A percentile compares a stretch with the other conserved stretches of the same genome.
phyloP scores from a whole-genome alignment of 371 early-diverging fungal species.

The Mucor saturninus region DNA sequence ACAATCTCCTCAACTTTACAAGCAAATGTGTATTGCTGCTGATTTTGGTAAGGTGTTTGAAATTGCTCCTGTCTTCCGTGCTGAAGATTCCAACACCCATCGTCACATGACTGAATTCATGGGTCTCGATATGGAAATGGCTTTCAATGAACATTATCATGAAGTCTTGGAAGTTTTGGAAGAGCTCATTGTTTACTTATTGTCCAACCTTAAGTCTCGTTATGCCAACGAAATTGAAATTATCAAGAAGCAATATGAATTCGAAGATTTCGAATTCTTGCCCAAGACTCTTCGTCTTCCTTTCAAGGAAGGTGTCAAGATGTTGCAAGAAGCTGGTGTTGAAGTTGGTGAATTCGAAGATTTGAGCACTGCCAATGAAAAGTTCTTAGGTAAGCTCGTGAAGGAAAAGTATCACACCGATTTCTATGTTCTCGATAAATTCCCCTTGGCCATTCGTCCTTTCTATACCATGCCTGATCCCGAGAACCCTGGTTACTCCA shows the following conservation, averaged over 20 bases:
- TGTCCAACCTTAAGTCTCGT: conserved; percentile 84
- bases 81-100: conserved; percentile 99
- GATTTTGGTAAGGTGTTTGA: conserved; percentile 99
- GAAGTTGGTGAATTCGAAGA: conserved; percentile 96
- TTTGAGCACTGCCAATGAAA: conserved; percentile 94
- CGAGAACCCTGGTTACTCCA: conserved; percentile 85
- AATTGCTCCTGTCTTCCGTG: conserved; percentile 99
- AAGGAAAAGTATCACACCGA: conserved; percentile 97
- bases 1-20: conserved; percentile 99
- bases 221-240: conserved; percentile 86
- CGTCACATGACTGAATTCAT: conserved; percentile 99
- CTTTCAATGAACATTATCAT: conserved; percentile 97
- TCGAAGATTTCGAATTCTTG: conserved; percentile 89
- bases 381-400: conserved; percentile 92
- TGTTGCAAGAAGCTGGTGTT: conserved; percentile 91
- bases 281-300: conserved; percentile 89
- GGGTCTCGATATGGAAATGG: conserved; percentile 99
- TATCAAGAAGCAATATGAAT: conserved; percentile 92
- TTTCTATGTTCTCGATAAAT: conserved; percentile 99
- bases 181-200: conserved; percentile 91
- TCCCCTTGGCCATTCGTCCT: conserved; percentile 96
- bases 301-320: conserved; percentile 90
- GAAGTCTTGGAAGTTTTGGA: conserved; percentile 94
- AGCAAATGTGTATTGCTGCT: conserved; percentile 99
- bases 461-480: conserved; percentile 99